phyloP scores from a whole-genome alignment of 1,284 basidiomycete genomes.

The Trichosporon sp. region DNA sequence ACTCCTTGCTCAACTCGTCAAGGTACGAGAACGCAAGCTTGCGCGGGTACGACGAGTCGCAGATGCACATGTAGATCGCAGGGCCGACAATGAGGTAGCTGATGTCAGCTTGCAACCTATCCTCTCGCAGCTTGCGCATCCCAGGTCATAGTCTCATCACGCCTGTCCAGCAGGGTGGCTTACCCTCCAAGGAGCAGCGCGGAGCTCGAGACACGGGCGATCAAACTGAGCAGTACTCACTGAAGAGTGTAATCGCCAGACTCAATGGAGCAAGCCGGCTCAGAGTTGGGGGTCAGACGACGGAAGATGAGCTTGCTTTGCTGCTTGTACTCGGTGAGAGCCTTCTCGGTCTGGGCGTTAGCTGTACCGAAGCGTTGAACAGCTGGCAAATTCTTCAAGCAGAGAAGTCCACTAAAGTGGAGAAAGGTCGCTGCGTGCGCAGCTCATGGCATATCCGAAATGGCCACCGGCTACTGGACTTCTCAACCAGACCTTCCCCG shows the following conservation, averaged over 20 bases:
- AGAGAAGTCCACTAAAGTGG: neutral
- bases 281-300: constrained; percentile 87
- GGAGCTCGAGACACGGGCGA: too few species aligned
- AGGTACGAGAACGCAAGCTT: constrained; percentile 98
- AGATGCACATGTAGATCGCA: constrained; percentile 93
- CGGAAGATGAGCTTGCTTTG: constrained; percentile 96
- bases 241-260: constrained; percentile 91
- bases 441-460: neutral
- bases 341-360: constrained; percentile 76
- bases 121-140: too few species aligned
- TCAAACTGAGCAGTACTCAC: constrained; percentile 58
- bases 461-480: neutral
- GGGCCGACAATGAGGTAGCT: constrained; percentile 94
- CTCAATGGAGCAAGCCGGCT: constrained; percentile 95
- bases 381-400: neutral
- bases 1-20: constrained; percentile 96
- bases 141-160: too few species aligned
- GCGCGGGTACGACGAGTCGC: constrained; percentile 94
- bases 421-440: neutral
- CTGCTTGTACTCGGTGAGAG: constrained; percentile 95
- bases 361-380: neutral
- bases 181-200: too few species aligned
- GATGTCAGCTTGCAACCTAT: constrained; percentile 25
- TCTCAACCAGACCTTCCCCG: neutral
- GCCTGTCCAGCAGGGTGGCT: too few species aligned